These are phyloP conservation scores for Lindgomyces ingoldianus DNA, from an alignment of 495 filamentous ascomycete species.

Conservation along the genomic window DNA sequence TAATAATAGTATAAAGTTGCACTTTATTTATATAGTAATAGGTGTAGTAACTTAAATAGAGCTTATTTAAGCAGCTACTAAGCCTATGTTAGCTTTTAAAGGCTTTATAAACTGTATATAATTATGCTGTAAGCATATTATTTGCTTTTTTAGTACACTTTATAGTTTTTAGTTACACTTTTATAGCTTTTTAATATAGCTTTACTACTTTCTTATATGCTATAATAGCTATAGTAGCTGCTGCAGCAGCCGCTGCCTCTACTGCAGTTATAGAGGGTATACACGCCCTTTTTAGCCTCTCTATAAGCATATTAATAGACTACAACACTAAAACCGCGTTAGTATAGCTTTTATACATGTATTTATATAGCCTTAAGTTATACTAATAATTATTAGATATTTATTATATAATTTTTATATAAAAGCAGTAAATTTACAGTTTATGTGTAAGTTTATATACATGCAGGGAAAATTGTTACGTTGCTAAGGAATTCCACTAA, in stretches of 20 bases:
- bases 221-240: too few relatives aligned
- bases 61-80: neutral
- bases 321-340: neutral
- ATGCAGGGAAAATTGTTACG: too few relatives aligned
- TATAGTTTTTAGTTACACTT: too few relatives aligned
- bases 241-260: neutral
- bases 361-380: neutral
- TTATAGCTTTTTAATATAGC: neutral
- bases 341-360: neutral
- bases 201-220: neutral
- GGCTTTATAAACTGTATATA: neutral
- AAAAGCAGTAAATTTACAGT: too few relatives aligned
- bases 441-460: too few relatives aligned
- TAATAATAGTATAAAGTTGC: neutral
- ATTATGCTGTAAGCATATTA: neutral
- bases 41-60: neutral
- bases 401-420: too few relatives aligned
- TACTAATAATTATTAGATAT: neutral
- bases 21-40: neutral
- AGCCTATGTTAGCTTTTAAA: neutral
- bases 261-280: neutral
- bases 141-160: neutral
- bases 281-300: neutral
- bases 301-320: neutral
- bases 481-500: too few relatives aligned